Conservation (phyloP, 2,329 filamentous ascomycete genomes). For the Colletotrichum incanum region DNA sequence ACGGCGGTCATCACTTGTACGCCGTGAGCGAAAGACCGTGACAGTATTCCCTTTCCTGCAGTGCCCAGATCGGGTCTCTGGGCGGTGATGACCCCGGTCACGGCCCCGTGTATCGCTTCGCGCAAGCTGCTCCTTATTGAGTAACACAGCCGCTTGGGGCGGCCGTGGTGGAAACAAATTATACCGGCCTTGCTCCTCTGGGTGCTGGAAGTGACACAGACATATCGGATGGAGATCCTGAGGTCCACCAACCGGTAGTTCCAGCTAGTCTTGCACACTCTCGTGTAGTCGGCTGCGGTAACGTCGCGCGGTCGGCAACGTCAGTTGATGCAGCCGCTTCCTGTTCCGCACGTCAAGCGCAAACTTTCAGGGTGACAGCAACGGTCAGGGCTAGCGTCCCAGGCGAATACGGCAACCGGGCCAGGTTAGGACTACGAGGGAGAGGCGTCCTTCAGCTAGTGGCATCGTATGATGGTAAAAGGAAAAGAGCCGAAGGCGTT, state of each 20-base stretch:
- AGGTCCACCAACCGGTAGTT: slow-evolving; percentile 39
- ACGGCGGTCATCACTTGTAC: slow-evolving; percentile 25
- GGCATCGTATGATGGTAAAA: slow-evolving; percentile 10
- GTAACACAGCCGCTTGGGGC: slow-evolving; percentile 39
- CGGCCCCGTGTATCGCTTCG: slow-evolving; percentile 41
- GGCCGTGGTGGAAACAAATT: slow-evolving; percentile 28
- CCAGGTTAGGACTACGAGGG: slow-evolving; percentile 2
- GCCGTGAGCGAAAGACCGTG: slow-evolving; percentile 8
- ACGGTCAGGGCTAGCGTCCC: slow-evolving; percentile 30
- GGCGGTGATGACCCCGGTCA: slow-evolving; percentile 35
- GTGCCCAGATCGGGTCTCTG: slow-evolving; percentile 36
- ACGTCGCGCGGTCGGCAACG: slow-evolving; percentile 34
- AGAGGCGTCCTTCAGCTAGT: neutral
- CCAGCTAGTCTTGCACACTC: slow-evolving; percentile 8
- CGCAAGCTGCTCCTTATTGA: slow-evolving; percentile 43
- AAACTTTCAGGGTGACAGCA: slow-evolving; percentile 38
- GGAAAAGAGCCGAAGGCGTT: neutral
- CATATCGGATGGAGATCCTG: slow-evolving; percentile 39
- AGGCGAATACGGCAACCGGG: neutral
- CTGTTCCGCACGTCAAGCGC: slow-evolving; percentile 36
- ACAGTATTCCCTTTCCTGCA: slow-evolving; percentile 15
- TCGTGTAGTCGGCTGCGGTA: slow-evolving; percentile 9
- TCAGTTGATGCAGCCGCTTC: slow-evolving; percentile 34
- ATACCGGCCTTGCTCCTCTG: slow-evolving; percentile 24
- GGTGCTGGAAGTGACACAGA: slow-evolving; percentile 35